phyloP scores from a whole-genome alignment of 2,329 filamentous ascomycete species.

The Coccinonectria pachysandricola region DNA sequence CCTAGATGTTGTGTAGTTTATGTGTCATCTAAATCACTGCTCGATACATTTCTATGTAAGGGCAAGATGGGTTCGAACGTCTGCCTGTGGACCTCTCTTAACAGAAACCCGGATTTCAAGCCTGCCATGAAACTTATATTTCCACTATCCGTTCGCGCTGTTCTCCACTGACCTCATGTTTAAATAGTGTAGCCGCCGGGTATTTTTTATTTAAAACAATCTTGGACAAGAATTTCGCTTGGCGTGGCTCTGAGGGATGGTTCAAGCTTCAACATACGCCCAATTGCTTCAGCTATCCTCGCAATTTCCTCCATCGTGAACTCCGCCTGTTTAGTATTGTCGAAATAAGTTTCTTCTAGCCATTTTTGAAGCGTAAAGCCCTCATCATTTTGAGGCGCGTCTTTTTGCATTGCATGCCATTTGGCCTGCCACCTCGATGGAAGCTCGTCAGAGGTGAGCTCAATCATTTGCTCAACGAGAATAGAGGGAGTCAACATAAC shows the following conservation, averaged over 20 bases:
- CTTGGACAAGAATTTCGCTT: conserved; percentile 4
- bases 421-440: conserved; percentile 8
- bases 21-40: too few species aligned
- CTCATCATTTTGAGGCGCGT: background rate
- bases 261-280: conserved; percentile 11
- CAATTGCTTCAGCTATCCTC: conserved; percentile 1
- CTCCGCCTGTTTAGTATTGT: conserved; percentile 2
- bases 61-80: too few species aligned
- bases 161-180: too few species aligned
- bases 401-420: conserved; percentile 6
- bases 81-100: too few species aligned
- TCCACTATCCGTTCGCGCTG: too few species aligned
- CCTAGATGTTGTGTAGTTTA: too few species aligned
- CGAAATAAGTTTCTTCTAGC: conserved; percentile 11
- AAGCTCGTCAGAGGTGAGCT: conserved; percentile 5
- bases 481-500: conserved; percentile 5
- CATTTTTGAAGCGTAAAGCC: conserved; percentile 6
- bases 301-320: conserved; percentile 5
- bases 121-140: too few species aligned
- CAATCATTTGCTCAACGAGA: conserved; percentile 11
- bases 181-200: too few species aligned
- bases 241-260: conserved; percentile 7
- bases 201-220: conserved; percentile 10
- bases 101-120: too few species aligned
- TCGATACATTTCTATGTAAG: too few species aligned